Conservation (phyloP, 169 alveolate genomes). For the Amoebophrya sp. region DNA sequence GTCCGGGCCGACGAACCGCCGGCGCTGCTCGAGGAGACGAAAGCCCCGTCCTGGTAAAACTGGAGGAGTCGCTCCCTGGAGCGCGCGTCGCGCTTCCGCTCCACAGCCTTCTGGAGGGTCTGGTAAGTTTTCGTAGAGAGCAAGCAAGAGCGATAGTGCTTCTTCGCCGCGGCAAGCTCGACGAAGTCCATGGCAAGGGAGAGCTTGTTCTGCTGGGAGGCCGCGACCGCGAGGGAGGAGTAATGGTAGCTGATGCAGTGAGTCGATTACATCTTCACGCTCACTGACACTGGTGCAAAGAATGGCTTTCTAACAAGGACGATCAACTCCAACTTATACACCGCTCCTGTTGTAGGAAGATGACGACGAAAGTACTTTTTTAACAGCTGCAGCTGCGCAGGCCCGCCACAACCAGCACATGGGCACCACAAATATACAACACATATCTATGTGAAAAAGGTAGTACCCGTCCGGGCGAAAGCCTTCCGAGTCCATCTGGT, state of each 20-base stretch:
- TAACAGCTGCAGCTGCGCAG: no score
- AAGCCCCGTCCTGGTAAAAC: neutral
- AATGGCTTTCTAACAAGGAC: no score
- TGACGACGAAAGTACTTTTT: no score
- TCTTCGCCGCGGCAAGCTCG: neutral
- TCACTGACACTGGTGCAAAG: no score
- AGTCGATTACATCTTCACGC: no score
- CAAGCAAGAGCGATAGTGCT: neutral
- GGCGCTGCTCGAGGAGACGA: neutral
- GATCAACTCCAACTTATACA: no score
- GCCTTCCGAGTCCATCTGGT: neutral
- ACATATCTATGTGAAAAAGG: no score
- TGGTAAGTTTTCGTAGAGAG: neutral
- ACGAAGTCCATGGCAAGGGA: neutral
- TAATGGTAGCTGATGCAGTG: no score
- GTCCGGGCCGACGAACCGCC: no score
- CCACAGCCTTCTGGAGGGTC: neutral
- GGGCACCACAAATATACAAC: no score
- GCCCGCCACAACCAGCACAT: no score
- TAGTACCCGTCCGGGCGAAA: neutral
- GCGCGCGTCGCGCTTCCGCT: neutral
- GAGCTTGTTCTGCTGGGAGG: neutral
- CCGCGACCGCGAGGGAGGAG: neutral
- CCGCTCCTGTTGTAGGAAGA: no score
- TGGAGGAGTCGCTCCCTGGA: neutral